Conservation (phyloP, 1,284 basidiomycete genomes). For the Heliocybe sulcata region DNA sequence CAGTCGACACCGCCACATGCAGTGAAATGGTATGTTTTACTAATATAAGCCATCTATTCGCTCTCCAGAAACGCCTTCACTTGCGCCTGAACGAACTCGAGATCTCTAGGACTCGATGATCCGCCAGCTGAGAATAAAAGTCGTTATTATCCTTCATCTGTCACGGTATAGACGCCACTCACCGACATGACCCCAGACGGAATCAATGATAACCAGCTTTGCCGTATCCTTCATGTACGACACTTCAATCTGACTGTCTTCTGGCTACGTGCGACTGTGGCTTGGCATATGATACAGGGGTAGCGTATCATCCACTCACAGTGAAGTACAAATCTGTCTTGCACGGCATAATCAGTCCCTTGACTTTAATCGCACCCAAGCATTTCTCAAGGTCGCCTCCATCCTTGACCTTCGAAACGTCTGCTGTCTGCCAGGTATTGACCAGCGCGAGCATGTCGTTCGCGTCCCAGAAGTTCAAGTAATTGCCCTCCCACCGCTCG, state of each 20-base stretch:
- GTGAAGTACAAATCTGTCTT: conserved; percentile 34
- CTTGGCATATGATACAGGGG: neutral
- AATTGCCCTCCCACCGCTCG: conserved; percentile 43
- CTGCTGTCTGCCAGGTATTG: conserved; percentile 51
- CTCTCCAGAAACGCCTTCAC: neutral
- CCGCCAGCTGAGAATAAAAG: conserved; percentile 1
- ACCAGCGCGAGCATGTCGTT: conserved; percentile 47
- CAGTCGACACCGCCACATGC: too few relatives aligned
- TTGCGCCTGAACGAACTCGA: neutral
- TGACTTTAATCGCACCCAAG: conserved; percentile 26
- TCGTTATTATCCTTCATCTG: too few relatives aligned
- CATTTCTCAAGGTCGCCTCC: conserved; percentile 30
- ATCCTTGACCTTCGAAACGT: conserved; percentile 39
- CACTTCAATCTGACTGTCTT: conserved; percentile 1
- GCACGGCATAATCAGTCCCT: conserved; percentile 48
- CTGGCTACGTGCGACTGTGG: neutral
- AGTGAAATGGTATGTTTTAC: too few relatives aligned
- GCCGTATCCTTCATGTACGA: neutral
- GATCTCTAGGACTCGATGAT: neutral
- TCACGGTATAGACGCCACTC: too few relatives aligned
- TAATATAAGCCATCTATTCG: neutral
- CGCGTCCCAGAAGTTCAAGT: conserved; percentile 43
- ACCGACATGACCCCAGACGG: conserved; percentile 4
- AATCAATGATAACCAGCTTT: neutral
- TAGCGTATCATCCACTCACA: neutral